A percentile compares a stretch with the other conserved stretches of the same genome.
Conservation (phyloP, 306 rosid genomes). For the Gynostemma pentaphyllum region DNA sequence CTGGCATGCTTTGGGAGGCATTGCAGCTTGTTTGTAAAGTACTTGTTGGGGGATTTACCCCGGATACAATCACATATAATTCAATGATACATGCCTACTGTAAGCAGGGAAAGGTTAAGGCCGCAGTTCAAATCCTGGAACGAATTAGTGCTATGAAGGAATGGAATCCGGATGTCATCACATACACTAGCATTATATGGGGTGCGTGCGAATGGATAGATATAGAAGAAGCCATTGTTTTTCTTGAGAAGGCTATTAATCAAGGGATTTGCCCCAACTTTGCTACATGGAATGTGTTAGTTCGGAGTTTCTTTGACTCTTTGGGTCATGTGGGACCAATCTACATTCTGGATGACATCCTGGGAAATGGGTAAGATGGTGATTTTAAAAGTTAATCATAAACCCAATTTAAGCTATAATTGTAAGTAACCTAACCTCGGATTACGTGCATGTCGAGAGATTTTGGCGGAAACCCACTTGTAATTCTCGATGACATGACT, state of each 20-base stretch:
- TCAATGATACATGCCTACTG: slow-evolving; percentile 39
- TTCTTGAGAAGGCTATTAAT: slow-evolving; percentile 54
- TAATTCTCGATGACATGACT: background rate
- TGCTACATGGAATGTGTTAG: slow-evolving; percentile 63
- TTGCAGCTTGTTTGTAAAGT: slow-evolving; percentile 57
- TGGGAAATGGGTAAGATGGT: slow-evolving; percentile 23
- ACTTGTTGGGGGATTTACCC: slow-evolving; percentile 46
- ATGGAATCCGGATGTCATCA: slow-evolving; percentile 55
- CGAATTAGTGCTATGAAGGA: slow-evolving; percentile 27
- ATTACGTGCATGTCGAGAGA: background rate
- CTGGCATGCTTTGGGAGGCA: slow-evolving; percentile 42
- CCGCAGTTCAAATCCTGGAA: slow-evolving; percentile 44
- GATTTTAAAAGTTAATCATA: slow-evolving; percentile 4
- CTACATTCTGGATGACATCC: slow-evolving; percentile 52
- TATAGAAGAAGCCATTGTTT: slow-evolving; percentile 49
- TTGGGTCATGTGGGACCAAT: slow-evolving; percentile 77
- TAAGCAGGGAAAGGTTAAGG: slow-evolving; percentile 50
- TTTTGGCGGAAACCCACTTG: background rate
- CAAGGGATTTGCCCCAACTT: slow-evolving; percentile 51
- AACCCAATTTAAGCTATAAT: background rate
- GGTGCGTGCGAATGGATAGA: slow-evolving; percentile 54
- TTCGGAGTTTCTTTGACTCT: slow-evolving; percentile 55
- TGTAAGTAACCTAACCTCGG: background rate
- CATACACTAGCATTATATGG: slow-evolving; percentile 54
- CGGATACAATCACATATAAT: slow-evolving; percentile 51